Conservation (phyloP, 108 stramenopile species). For the Licmophora abbreviata region DNA sequence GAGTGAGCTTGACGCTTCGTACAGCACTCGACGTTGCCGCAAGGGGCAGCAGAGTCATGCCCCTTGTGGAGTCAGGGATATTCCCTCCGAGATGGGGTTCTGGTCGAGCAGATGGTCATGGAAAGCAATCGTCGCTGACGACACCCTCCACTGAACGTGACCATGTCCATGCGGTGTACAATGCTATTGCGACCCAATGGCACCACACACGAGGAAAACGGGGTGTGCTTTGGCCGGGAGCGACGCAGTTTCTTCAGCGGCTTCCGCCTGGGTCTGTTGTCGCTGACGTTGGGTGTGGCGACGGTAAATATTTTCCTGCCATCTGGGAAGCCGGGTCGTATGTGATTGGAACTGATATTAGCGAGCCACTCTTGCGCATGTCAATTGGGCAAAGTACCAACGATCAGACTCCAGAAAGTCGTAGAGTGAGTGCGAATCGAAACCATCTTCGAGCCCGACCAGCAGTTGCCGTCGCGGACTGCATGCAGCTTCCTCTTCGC, state of each 20-base stretch:
- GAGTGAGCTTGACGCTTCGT: conserved; percentile 78
- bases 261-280: conserved; percentile 79
- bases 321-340: conserved; percentile 65
- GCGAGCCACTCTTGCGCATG: conserved; percentile 56
- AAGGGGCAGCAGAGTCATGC: conserved; percentile 9
- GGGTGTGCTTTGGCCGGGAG: conserved; percentile 93
- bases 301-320: conserved; percentile 91
- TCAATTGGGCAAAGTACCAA: conserved; percentile 15
- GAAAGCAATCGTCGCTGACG: conserved; percentile 12
- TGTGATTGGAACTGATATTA: conserved; percentile 92
- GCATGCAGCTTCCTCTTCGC: conserved; percentile 80
- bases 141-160: conserved; percentile 84
- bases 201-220: conserved; percentile 94
- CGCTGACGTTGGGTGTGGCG: conserved; percentile 96
- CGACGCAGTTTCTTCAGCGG: conserved; percentile 72
- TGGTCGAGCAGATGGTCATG: conserved; percentile 1
- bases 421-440: conserved; percentile 40
- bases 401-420: conserved; percentile 48
- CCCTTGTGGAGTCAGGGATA: conserved; percentile 38
- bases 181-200: conserved; percentile 97
- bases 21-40: conserved; percentile 52
- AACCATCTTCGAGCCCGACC: conserved; percentile 44
- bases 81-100: conserved; percentile 70
- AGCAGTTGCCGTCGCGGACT: conserved; percentile 85
- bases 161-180: conserved; percentile 94